phyloP scores from a whole-genome alignment of 495 filamentous ascomycete genomes.

The Cercophora samala region DNA sequence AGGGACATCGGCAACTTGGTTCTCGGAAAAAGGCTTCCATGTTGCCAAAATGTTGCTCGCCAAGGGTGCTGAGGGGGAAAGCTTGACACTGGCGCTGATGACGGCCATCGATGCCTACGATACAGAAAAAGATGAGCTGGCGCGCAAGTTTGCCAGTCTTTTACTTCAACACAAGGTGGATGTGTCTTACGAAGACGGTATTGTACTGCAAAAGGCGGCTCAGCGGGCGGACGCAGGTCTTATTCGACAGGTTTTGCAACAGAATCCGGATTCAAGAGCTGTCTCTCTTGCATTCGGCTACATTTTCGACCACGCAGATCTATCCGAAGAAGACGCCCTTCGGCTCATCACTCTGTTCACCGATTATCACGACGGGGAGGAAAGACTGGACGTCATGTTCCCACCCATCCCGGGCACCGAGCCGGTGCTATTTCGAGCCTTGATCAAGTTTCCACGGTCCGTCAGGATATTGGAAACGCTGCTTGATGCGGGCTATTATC shows the following conservation, averaged over 20 bases:
- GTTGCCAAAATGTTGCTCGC: constrained; percentile 39
- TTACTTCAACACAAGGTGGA: constrained; percentile 38
- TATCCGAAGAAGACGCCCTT: constrained; percentile 38
- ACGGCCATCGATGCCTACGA: constrained; percentile 34
- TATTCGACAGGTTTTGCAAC: constrained; percentile 37
- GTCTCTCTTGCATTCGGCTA: constrained; percentile 43
- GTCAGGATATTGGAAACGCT: constrained; percentile 40
- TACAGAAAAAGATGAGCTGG: constrained; percentile 32
- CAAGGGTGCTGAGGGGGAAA: constrained; percentile 43
- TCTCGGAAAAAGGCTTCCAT: constrained; percentile 37
- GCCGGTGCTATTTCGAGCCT: constrained; percentile 42
- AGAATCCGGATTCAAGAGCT: constrained; percentile 37
- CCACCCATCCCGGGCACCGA: constrained; percentile 23
- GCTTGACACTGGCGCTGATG: constrained; percentile 37
- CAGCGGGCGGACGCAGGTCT: constrained; percentile 38
- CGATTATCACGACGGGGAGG: constrained; percentile 40
- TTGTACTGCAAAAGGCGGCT: constrained; percentile 42
- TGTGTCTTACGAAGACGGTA: constrained; percentile 41
- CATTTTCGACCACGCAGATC: constrained; percentile 40
- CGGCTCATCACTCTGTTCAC: constrained; percentile 41
- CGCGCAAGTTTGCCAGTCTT: constrained; percentile 35
- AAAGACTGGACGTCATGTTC: constrained; percentile 42
- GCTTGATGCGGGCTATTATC: constrained; percentile 47
- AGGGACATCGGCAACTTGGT: constrained; percentile 34
- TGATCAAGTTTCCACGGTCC: constrained; percentile 45